A percentile compares a stretch with the other conserved stretches of the same genome.
These are phyloP conservation scores for Malus hybrid DNA, from an alignment of 331 rosid genomes.

Conservation along the genomic window DNA sequence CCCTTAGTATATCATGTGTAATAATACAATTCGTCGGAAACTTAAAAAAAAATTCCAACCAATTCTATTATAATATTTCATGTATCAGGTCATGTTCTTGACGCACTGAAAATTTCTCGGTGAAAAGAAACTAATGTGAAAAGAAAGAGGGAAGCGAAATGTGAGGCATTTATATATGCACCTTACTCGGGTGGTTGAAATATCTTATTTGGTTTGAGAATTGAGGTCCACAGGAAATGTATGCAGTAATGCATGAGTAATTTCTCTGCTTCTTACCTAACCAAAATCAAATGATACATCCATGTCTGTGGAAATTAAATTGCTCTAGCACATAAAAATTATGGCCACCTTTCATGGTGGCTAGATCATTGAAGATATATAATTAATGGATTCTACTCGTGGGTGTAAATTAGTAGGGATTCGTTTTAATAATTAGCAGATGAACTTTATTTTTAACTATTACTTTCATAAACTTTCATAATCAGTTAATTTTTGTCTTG, in stretches of 20 bases:
- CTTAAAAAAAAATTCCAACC: too few species aligned
- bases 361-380: not conserved
- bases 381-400: not conserved
- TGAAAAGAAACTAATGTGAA: not conserved
- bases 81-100: fast-evolving
- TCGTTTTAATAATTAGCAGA: too few species aligned
- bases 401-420: too few species aligned
- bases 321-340: not conserved
- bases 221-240: too few species aligned
- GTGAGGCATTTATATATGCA: not conserved
- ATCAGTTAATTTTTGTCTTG: too few species aligned
- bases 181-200: not conserved
- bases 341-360: not conserved
- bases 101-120: too few species aligned
- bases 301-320: not conserved
- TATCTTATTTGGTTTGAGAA: not conserved
- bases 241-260: too few species aligned
- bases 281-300: not conserved
- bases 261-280: not conserved
- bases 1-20: too few species aligned
- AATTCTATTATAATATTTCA: too few species aligned
- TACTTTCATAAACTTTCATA: too few species aligned
- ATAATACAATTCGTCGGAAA: too few species aligned
- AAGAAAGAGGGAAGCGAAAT: not conserved
- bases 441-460: too few species aligned